phyloP scores from a whole-genome alignment of 495 filamentous ascomycete genomes.

The Hypoxylon cercidicola region DNA sequence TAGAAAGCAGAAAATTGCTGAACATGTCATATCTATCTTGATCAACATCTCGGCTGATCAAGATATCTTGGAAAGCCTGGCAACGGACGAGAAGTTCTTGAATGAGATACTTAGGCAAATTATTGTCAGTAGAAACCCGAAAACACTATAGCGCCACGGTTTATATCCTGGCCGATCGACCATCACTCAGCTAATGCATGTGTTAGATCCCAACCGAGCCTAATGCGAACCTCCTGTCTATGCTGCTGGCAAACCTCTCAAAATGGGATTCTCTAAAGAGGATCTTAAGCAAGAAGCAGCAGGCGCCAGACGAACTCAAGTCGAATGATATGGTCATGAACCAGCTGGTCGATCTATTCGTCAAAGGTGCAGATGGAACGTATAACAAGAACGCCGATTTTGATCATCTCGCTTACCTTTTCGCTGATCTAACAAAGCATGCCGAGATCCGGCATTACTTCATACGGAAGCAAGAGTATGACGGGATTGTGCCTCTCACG shows the following conservation, averaged over 20 bases:
- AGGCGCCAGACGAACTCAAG: constrained; percentile 65
- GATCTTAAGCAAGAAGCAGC: constrained; percentile 71
- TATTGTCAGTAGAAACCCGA: constrained; percentile 69
- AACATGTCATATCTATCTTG: constrained; percentile 91
- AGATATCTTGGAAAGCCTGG: constrained; percentile 76
- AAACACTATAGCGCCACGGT: neutral
- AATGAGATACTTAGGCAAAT: constrained; percentile 75
- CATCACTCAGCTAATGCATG: constrained; percentile 21
- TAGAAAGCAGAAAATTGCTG: constrained; percentile 76
- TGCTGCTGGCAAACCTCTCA: constrained; percentile 91
- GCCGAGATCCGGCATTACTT: constrained; percentile 81
- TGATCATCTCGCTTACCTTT: constrained; percentile 92
- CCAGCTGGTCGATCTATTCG: constrained; percentile 94
- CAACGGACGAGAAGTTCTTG: constrained; percentile 82
- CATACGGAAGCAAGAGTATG: constrained; percentile 75
- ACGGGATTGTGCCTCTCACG: constrained; percentile 80
- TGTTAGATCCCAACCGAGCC: constrained; percentile 62
- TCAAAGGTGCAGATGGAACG: constrained; percentile 81
- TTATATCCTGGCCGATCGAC: neutral
- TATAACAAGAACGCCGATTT: constrained; percentile 90
- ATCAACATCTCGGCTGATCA: constrained; percentile 87
- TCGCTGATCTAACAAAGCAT: constrained; percentile 89
- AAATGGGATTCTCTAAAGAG: constrained; percentile 79
- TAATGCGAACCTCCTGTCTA: constrained; percentile 85
- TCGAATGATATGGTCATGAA: constrained; percentile 82